phyloP scores from a whole-genome alignment of 352 stramenopile species.

The Phytophthora rubi region DNA sequence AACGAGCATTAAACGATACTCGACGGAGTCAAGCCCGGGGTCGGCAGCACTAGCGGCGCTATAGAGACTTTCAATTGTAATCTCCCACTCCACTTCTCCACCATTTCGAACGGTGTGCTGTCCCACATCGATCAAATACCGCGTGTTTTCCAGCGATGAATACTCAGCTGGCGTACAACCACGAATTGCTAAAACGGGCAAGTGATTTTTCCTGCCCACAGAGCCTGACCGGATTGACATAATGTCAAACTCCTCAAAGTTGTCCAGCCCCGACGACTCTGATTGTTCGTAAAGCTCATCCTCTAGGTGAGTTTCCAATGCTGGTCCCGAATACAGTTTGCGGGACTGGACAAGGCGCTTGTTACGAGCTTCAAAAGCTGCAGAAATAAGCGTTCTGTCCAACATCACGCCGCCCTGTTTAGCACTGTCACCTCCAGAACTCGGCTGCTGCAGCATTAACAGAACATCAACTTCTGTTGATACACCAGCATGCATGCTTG shows the following conservation, averaged over 20 bases:
- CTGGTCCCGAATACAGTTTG: slow-evolving; percentile 41
- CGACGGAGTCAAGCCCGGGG: slow-evolving; percentile 57
- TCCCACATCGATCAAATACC: slow-evolving; percentile 87
- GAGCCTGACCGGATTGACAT: slow-evolving; percentile 63
- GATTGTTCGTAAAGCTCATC: slow-evolving; percentile 45
- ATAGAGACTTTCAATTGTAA: slow-evolving; percentile 86
- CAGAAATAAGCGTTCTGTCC: slow-evolving; percentile 53
- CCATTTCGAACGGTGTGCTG: slow-evolving; percentile 89
- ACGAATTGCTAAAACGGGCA: slow-evolving; percentile 70
- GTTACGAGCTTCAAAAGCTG: slow-evolving; percentile 71
- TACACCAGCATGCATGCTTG: slow-evolving; percentile 54
- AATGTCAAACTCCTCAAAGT: slow-evolving; percentile 81
- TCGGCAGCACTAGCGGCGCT: slow-evolving; percentile 40
- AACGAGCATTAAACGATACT: slow-evolving; percentile 80
- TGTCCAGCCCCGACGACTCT: slow-evolving; percentile 64
- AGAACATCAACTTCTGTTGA: slow-evolving; percentile 74
- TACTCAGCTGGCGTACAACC: slow-evolving; percentile 87
- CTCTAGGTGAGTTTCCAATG: slow-evolving; percentile 50
- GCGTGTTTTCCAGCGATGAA: slow-evolving; percentile 79
- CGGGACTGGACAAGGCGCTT: slow-evolving; percentile 61
- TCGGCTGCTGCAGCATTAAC: slow-evolving; percentile 71
- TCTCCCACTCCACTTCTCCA: slow-evolving; percentile 90
- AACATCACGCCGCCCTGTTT: slow-evolving; percentile 43
- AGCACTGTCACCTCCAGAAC: slow-evolving; percentile 35
- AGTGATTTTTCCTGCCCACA: slow-evolving; percentile 48